These are phyloP conservation scores for Capsicum rhomboideum DNA, from an alignment of 257 asterid genomes.

Conservation along the genomic window DNA sequence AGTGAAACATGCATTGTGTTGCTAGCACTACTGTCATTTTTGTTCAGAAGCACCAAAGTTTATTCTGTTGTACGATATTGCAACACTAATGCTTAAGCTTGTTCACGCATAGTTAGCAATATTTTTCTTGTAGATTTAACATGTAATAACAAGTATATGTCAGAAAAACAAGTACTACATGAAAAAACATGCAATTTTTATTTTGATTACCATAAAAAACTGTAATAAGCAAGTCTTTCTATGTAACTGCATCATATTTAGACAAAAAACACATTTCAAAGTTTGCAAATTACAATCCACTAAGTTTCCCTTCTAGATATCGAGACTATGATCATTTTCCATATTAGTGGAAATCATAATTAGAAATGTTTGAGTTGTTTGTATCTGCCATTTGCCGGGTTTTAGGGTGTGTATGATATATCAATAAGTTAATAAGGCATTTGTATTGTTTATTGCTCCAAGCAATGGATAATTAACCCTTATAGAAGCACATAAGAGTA, in stretches of 20 bases:
- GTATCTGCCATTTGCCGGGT: not conserved
- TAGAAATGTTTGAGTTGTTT: not conserved
- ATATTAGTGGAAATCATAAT: not conserved
- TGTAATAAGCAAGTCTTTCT: not conserved
- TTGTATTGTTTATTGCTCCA: not conserved
- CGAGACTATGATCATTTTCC: not conserved
- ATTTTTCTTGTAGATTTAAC: not conserved
- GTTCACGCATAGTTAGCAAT: not conserved
- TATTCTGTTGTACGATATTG: not conserved
- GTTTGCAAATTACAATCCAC: not conserved
- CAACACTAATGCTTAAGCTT: not conserved
- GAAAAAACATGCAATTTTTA: not conserved
- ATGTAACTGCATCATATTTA: not conserved
- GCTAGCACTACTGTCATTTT: not conserved
- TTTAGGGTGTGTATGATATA: not conserved
- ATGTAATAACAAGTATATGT: not conserved
- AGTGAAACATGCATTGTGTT: not conserved
- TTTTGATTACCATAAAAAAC: not conserved
- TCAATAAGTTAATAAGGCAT: not conserved
- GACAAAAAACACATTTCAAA: not conserved
- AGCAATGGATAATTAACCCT: not conserved
- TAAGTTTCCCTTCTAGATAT: not conserved
- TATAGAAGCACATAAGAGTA: not conserved
- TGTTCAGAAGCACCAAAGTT: not conserved
- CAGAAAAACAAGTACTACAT: not conserved